A percentile compares a stretch with the other conserved stretches of the same genome.
Conservation (phyloP, 2,329 filamentous ascomycete species). For the Fusarium algeriense region DNA sequence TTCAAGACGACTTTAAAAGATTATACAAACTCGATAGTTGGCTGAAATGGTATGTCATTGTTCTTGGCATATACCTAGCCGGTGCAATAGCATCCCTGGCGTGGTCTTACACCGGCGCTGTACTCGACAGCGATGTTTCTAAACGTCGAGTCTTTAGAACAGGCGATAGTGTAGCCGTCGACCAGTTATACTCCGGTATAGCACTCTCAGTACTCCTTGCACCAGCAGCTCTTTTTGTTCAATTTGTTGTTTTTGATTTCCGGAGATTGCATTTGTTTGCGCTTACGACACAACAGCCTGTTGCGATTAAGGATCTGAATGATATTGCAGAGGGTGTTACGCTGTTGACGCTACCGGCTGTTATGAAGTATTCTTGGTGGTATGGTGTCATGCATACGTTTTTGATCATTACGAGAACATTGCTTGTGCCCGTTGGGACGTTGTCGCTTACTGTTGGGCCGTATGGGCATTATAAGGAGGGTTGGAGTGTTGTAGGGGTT, state of each 20-base stretch:
- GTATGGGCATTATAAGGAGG: slow-evolving; percentile 16
- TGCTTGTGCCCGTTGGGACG: slow-evolving; percentile 35
- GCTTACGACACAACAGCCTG: slow-evolving; percentile 21
- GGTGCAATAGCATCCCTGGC: slow-evolving; percentile 19
- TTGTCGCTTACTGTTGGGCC: slow-evolving; percentile 35
- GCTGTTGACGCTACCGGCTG: slow-evolving; percentile 23
- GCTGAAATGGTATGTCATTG: slow-evolving; percentile 33
- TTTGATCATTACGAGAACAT: slow-evolving; percentile 28
- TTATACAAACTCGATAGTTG: slow-evolving; percentile 36
- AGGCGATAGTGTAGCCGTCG: slow-evolving; percentile 7
- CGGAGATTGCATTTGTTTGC: slow-evolving; percentile 38
- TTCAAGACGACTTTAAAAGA: neutral
- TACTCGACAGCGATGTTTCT: slow-evolving; percentile 32
- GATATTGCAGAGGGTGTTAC: slow-evolving; percentile 38
- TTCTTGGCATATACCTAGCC: slow-evolving; percentile 16
- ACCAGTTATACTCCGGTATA: slow-evolving; percentile 39
- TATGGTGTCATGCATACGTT: slow-evolving; percentile 38
- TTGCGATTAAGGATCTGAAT: slow-evolving; percentile 31
- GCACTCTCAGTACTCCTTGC: slow-evolving; percentile 30
- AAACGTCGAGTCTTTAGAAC: slow-evolving; percentile 41
- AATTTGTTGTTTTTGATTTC: slow-evolving; percentile 39
- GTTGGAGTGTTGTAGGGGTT: slow-evolving; percentile 32
- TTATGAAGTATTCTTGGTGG: slow-evolving; percentile 41
- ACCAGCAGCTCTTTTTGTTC: slow-evolving; percentile 25
- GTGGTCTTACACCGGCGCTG: slow-evolving; percentile 38